Evolutionary conservation across 2,329 filamentous ascomycete species (phyloP).

Genomic region (Talaromyces sp.): DNA sequence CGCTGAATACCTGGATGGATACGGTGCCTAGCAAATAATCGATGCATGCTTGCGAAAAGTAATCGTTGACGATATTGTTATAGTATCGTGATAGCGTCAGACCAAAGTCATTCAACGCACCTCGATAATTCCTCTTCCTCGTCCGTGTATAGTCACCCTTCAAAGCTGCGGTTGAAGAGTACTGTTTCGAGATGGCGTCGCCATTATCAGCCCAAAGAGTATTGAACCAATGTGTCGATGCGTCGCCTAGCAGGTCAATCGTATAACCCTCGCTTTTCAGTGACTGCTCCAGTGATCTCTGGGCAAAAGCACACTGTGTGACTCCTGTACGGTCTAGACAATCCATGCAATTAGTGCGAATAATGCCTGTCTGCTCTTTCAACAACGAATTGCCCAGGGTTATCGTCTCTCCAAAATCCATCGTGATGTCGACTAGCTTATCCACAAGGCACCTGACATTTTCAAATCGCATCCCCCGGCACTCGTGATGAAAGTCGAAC

Average conservation of each 20-base stretch:
- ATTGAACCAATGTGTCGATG: slow-evolving; percentile 89
- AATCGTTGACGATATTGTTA: slow-evolving; percentile 93
- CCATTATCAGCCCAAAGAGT: slow-evolving; percentile 96
- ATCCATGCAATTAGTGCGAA: slow-evolving; percentile 99
- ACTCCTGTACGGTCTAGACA: slow-evolving; percentile 96
- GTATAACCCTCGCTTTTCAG: slow-evolving; percentile 72
- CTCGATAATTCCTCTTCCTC: slow-evolving; percentile 82
- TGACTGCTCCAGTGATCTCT: slow-evolving; percentile 75
- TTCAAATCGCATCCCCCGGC: slow-evolving; percentile 96
- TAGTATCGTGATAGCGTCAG: slow-evolving; percentile 74
- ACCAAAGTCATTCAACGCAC: slow-evolving; percentile 85
- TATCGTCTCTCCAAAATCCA: slow-evolving; percentile 69
- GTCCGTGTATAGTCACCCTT: slow-evolving; percentile 97
- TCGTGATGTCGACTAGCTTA: slow-evolving; percentile 64
- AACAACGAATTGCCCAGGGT: slow-evolving; percentile 43
- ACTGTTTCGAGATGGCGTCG: slow-evolving; percentile 91
- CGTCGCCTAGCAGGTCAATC: slow-evolving; percentile 71
- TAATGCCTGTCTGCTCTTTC: slow-evolving; percentile 64
- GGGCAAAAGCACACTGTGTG: slow-evolving; percentile 85
- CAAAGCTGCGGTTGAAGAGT: slow-evolving; percentile 89
- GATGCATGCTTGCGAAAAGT: slow-evolving; percentile 91
- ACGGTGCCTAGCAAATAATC: slow-evolving; percentile 92
- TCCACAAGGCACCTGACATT: slow-evolving; percentile 81
- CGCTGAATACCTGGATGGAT: slow-evolving; percentile 78
- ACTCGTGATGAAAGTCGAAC: slow-evolving; percentile 95